These are phyloP conservation scores for Hymenoscyphus scutula DNA, from an alignment of 2,329 filamentous ascomycete species.

Conservation along the genomic window DNA sequence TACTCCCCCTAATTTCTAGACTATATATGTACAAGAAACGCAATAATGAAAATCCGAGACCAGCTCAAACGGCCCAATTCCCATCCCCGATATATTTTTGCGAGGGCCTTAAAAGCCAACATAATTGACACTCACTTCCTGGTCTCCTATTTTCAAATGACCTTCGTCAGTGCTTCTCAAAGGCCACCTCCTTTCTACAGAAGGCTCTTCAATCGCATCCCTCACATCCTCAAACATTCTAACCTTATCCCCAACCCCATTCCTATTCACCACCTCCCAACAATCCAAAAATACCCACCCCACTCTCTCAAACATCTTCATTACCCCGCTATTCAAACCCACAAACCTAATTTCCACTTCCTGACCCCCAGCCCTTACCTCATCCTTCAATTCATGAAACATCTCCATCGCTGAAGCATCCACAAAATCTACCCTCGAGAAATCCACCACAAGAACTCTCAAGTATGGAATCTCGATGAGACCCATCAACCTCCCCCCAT, in stretches of 20 bases:
- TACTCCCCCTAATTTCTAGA: background rate
- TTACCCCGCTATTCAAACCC: conserved; percentile 12
- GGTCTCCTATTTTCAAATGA: background rate
- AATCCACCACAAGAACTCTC: conserved; percentile 14
- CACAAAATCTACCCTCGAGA: conserved; percentile 15
- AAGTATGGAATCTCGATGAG: conserved; percentile 9
- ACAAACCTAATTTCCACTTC: conserved; percentile 19
- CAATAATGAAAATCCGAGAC: background rate
- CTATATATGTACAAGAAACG: background rate
- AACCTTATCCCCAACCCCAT: background rate
- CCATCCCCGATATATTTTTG: background rate
- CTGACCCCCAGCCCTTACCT: conserved; percentile 12
- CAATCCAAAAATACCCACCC: conserved; percentile 18
- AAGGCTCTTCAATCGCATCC: background rate
- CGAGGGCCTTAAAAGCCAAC: background rate
- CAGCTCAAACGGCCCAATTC: background rate
- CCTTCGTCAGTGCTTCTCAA: background rate
- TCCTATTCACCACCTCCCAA: background rate
- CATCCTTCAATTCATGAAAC: conserved; percentile 18
- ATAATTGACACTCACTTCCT: background rate
- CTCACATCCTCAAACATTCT: background rate
- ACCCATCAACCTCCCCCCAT: background rate
- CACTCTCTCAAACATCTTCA: conserved; percentile 16
- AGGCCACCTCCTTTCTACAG: background rate
- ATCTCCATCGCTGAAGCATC: conserved; percentile 20